Base-by-base conservation (phyloP, 192 early-diverging fungal genomes). In the Mortierella claussenii region DNA sequence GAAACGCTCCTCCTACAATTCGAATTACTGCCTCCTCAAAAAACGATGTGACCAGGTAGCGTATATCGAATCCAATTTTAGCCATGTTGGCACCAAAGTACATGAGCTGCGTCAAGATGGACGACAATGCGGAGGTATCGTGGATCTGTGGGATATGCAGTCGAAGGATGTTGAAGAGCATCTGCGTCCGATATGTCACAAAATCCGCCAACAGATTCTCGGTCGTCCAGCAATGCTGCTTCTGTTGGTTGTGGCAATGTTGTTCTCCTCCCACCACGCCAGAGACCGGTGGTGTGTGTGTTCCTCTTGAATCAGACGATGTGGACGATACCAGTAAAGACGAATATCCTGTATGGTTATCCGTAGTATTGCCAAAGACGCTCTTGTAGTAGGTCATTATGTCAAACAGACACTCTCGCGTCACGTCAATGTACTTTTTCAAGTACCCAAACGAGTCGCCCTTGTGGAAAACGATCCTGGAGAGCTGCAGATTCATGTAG, bases 11-110 rank as follows among this genome's bases (percentile, higher is more conserved):
- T 30, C 68, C 51, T 15, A 93, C 81, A 28, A 92, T 78, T 17
- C 78, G 64, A 27, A 83, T 70, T 37, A 92, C 78, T 1, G 89
- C 85, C 24, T 85, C 71, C 44, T 93, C 89, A 64, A 93, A 93
- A 28, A 83, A 55, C 4, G 68, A 60, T 15, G 83, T 84, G 33
- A 90, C 81, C 10, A 89, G 45, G 5, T 80, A 83, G 30, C 94
- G 82, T 54, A 94, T 89, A 73, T 95, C 94, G 23, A 90, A 71
- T 2, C 94, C 94, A 37, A 93, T 87, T 24, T 91, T 78, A 28
- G 90, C 90, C 55, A 95, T 80, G 15, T 90, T 92, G 81, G 93
- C 83, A 31, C 93, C 92, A 65, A 88, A 92, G 60, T 95, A 95
- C 87, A 93, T 91, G 13, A 89, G 80, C 51, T 95, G 92, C 2